Percentiles rank a stretch among this genome's conserved stretches.
phyloP scores from a whole-genome alignment of 192 early-diverging fungal species.

The Phycomyces blakesleeanus region DNA sequence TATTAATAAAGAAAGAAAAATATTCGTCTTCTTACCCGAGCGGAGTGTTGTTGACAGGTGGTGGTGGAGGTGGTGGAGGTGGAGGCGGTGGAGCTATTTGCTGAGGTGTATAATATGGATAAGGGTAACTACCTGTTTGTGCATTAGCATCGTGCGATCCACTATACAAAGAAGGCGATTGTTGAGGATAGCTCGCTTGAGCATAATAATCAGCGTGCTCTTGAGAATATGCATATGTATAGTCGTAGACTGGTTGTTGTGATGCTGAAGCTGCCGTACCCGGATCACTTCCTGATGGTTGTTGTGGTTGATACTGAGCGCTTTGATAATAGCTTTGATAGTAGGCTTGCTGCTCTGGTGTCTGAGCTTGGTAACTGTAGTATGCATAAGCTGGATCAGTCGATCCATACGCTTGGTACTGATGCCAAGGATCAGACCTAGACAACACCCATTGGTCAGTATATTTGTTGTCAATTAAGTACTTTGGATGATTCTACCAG shows the following conservation, averaged over 20 bases:
- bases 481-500: neutral
- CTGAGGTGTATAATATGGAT: conserved; percentile 17
- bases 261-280: conserved; percentile 11
- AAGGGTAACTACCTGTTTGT: conserved; percentile 33
- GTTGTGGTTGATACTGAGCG: conserved; percentile 4
- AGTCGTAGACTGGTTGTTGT: conserved; percentile 28
- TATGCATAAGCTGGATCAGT: conserved; percentile 1
- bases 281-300: conserved; percentile 10
- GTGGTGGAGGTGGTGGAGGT: conserved; percentile 24
- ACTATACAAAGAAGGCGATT: conserved; percentile 20
- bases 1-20: neutral
- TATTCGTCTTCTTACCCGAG: neutral
- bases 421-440: conserved; percentile 9
- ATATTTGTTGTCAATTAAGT: neutral
- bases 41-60: conserved; percentile 20
- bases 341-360: conserved; percentile 16
- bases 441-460: neutral
- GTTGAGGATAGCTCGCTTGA: conserved; percentile 10
- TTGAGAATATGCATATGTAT: conserved; percentile 18
- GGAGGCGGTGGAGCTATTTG: conserved; percentile 18
- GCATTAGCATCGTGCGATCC: conserved; percentile 17
- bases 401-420: neutral
- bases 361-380: neutral
- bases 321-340: conserved; percentile 17
- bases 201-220: conserved; percentile 24